A percentile compares a stretch with the other conserved stretches of the same genome.
Evolutionary conservation across 2,329 filamentous ascomycete genomes (phyloP).

Genomic region (Apiospora hydei): DNA sequence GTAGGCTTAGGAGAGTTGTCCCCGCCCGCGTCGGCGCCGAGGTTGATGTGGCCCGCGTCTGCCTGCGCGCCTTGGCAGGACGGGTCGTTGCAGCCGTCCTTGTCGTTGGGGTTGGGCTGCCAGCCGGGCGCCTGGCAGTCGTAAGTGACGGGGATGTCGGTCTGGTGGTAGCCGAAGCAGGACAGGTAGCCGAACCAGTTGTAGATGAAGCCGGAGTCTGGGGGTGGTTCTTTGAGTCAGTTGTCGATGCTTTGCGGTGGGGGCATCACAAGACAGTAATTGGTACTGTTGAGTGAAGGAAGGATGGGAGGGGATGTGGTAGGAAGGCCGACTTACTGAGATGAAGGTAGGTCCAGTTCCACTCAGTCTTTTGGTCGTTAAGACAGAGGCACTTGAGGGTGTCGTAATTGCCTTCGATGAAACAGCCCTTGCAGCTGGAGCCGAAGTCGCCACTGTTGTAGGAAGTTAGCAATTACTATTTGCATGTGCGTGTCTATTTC

Average conservation of each 20-base stretch:
- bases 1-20: background rate
- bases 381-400: background rate
- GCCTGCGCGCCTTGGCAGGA: background rate
- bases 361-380: background rate
- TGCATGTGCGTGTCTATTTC: background rate
- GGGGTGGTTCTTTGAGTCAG: background rate
- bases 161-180: constrained; percentile 11
- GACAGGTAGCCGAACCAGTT: constrained; percentile 24
- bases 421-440: background rate
- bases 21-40: background rate
- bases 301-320: no score
- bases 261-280: no score
- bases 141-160: background rate
- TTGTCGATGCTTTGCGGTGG: background rate
- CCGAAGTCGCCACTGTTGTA: background rate
- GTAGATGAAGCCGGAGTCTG: constrained; percentile 22
- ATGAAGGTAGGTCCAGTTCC: rapidly evolving
- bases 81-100: background rate
- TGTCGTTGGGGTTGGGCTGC: background rate
- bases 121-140: background rate
- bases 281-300: no score
- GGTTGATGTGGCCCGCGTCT: background rate
- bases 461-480: background rate
- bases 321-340: background rate
- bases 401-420: background rate